Evolutionary conservation across 805 yeast genomes (phyloP), one percentile per base, ranked within the genome.

Genomic region (Priceomyces medius): DNA sequence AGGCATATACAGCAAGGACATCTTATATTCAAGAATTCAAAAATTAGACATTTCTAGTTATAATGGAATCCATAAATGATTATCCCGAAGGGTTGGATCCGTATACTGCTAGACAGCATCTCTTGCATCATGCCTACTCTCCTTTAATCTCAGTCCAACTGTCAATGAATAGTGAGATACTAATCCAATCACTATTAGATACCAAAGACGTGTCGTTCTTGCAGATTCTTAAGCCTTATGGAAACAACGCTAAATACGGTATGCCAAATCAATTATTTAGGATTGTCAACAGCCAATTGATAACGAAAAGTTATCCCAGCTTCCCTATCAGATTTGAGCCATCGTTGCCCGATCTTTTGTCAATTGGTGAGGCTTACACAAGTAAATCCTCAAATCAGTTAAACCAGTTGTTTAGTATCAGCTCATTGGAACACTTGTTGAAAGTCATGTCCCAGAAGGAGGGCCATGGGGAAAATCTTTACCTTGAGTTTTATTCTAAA

Each of bases 261-360:
- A 50, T 58, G 4, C 58, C 73, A 18, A 58, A 58, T 49, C 74
- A 70, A 48, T 54, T 68, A 20, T 74, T 74, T 49, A 74, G 70
- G 38, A 70, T 78, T 40, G 71, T 76, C 20, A 81, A 76, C 51
- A 68, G 74, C 20, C 82, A 76, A 53, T 62, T 76, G 33, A 64
- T 73, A 29, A 73, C 81, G 14, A 64, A 69, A 40, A 65, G 63
- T 3, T 71, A 74, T 42, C 77, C 77, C 7, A 76, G 76, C 49
- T 80, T 79, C 49, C 79, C 81, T 16, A 63, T 84, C 23, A 65
- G 85, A 36, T 83, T 83, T 51, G 71, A 68, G 46, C 66, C 68
- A 20, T 49, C 66, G 7, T 48, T 69, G 20, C 67, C 69, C n/a
- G 74, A 68, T 29, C 49, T 67, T 20, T 48, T 68, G 35, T 58